These are phyloP conservation scores for Manihot esculenta DNA, from an alignment of 441 rosid species.

Conservation along the genomic window DNA sequence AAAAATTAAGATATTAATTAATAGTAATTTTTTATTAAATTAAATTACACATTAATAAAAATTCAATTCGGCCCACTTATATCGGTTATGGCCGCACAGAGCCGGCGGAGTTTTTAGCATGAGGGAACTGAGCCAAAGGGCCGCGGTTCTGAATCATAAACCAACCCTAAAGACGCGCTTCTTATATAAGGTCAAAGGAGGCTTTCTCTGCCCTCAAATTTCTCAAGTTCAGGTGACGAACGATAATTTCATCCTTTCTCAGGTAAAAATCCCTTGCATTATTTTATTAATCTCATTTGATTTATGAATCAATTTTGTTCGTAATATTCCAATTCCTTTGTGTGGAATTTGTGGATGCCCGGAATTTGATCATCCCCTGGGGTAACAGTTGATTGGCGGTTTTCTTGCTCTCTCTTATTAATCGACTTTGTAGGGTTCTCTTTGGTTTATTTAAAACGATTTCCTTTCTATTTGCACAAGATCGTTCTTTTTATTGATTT, in stretches of 20 bases:
- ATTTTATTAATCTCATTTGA: no score
- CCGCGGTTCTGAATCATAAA: not conserved
- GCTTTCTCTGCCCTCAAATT: not conserved
- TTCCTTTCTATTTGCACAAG: not conserved
- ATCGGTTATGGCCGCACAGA: no score
- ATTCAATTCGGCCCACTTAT: no score
- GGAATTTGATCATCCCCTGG: not conserved
- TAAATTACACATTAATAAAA: no score
- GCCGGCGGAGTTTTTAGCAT: no score
- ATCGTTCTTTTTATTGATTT: not conserved
- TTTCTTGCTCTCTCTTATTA: not conserved
- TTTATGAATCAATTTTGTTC: not conserved
- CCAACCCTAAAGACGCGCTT: not conserved
- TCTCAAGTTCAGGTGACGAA: not conserved
- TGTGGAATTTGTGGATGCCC: not conserved
- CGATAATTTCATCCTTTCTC: not conserved
- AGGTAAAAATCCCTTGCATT: not conserved
- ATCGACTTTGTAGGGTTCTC: not conserved
- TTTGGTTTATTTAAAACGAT: not conserved
- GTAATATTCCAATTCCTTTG: not conserved
- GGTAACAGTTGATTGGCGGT: not conserved
- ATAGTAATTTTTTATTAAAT: no score
- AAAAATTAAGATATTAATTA: no score
- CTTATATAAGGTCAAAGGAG: not conserved
- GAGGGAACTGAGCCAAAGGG: not conserved